Base-by-base conservation (phyloP, 1,139 yeast genomes). In the Kluyveromyces sp. region DNA sequence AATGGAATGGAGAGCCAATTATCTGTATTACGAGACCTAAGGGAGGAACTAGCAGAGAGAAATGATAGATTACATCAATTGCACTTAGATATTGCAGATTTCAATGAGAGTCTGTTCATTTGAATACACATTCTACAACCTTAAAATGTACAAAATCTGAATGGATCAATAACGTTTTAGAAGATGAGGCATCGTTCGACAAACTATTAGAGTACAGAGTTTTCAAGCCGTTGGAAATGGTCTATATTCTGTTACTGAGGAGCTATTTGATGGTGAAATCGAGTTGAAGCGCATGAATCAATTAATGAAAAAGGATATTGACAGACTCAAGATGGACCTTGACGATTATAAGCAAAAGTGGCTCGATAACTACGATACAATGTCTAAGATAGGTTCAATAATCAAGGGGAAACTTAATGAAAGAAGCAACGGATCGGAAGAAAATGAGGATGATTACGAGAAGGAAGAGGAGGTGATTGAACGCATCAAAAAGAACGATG, bases 281-380 rank as follows among this genome's bases (percentile, higher is more conserved):
- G 65, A 61, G 37, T 43, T 58, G 38, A 51, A 51, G 45, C 55
- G 50, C 31, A 51, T 56, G 32, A 60, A 63, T 42, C 44, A 37
- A 25, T 43, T 53, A 7, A 54, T 63, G 53, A 60, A 54, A 45
- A 45, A 45, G 3, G 65, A 61, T 46, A 55, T 61, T 15, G 49
- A 50, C 3, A 57, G 56, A 35, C 43, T 61, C 26, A 42, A 49
- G 4, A 42, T 46, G 7, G 65, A 62, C 31, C 41, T 62, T 32
- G 45, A 39, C 8, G 37, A 43, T 4, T 61, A 59, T 40, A 60
- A 60, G 42, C 48, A 50, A 4, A 58, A 58, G 42, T 63, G 66
- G 66, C 31, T 55, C 32, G 54, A 58, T 34, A 63, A 61, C 51
- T 64, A 64, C 3, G 57, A 57, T 7, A 50, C 61, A 7, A 58